phyloP scores from a whole-genome alignment of 768 basidiomycete genomes.

The Russula foetens region DNA sequence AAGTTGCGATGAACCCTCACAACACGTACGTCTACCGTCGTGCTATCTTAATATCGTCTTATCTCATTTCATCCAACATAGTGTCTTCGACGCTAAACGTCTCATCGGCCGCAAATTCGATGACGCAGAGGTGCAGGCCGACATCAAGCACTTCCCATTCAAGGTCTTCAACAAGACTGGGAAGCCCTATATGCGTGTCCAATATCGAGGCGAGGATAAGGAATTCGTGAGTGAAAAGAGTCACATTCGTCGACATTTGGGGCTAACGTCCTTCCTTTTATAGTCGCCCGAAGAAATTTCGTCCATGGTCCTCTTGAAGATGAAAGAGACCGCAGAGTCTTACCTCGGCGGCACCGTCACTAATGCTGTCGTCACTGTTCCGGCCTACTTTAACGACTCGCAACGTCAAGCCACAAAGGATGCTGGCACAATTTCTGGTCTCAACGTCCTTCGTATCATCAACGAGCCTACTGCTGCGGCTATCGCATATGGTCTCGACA shows the following conservation, averaged over 20 bases:
- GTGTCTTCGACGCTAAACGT: constrained; percentile 98
- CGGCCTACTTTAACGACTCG: constrained; percentile 98
- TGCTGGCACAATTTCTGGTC: constrained; percentile 87
- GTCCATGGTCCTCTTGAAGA: constrained; percentile 94
- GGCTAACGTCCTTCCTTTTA: constrained; percentile 23
- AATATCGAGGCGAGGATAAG: constrained; percentile 91
- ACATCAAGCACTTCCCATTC: constrained; percentile 93
- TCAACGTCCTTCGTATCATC: constrained; percentile 97
- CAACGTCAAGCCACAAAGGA: constrained; percentile 99
- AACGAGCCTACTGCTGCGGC: constrained; percentile 98
- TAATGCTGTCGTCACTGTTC: constrained; percentile 94
- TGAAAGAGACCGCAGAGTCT: constrained; percentile 98
- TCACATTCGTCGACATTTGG: neutral
- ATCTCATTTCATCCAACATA: constrained; percentile 24
- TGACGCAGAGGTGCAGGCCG: constrained; percentile 76
- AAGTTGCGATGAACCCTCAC: constrained; percentile 96
- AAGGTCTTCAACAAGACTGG: constrained; percentile 76
- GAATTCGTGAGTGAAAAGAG: constrained; percentile 60
- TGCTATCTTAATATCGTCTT: constrained; percentile 19
- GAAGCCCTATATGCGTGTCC: constrained; percentile 83
- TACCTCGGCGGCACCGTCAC: constrained; percentile 79
- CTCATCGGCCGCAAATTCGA: constrained; percentile 90
- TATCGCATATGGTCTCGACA: constrained; percentile 97
- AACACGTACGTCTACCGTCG: constrained; percentile 51
- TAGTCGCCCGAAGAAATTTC: constrained; percentile 96